phyloP scores from a whole-genome alignment of 2,329 filamentous ascomycete species.

The Pleoardoris graminearum region DNA sequence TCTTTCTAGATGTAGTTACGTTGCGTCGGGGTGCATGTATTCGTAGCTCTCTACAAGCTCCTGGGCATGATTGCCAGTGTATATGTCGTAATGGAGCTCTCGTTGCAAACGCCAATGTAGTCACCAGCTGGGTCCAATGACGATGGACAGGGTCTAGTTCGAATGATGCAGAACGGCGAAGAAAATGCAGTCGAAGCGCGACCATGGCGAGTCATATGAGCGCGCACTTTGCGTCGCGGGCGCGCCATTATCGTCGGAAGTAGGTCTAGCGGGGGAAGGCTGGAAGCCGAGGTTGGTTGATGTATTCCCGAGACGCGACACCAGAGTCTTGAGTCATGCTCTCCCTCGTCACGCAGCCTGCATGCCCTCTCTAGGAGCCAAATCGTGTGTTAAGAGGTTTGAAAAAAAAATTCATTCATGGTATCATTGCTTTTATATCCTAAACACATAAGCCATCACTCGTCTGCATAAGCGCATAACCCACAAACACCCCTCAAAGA shows the following conservation, averaged over 20 bases:
- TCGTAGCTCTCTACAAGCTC: not conserved
- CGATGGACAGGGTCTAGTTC: not conserved
- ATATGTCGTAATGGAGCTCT: not conserved
- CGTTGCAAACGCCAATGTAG: not conserved
- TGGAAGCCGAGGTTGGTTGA: conserved; percentile 41
- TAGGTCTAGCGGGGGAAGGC: conserved; percentile 28
- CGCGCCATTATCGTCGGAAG: conserved; percentile 21
- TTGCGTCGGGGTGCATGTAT: not conserved
- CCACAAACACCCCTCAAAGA: conserved; percentile 33
- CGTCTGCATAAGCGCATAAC: not conserved
- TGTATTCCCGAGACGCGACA: conserved; percentile 8
- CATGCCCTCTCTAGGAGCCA: not conserved
- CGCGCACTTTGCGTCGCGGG: conserved; percentile 2
- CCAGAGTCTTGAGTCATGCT: no score
- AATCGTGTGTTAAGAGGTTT: not conserved
- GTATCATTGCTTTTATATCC: conserved; percentile 45
- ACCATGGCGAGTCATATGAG: conserved; percentile 32
- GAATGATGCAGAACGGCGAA: conserved; percentile 14
- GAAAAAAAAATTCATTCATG: conserved; percentile 18
- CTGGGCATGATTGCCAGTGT: not conserved
- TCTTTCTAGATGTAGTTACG: not conserved
- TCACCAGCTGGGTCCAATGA: not conserved
- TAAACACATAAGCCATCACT: conserved; percentile 18
- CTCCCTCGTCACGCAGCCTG: not conserved
- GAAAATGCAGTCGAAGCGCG: conserved; percentile 10